Evolutionary conservation across 2,329 filamentous ascomycete species (phyloP).

Genomic region (Juglanconis oblonga): DNA sequence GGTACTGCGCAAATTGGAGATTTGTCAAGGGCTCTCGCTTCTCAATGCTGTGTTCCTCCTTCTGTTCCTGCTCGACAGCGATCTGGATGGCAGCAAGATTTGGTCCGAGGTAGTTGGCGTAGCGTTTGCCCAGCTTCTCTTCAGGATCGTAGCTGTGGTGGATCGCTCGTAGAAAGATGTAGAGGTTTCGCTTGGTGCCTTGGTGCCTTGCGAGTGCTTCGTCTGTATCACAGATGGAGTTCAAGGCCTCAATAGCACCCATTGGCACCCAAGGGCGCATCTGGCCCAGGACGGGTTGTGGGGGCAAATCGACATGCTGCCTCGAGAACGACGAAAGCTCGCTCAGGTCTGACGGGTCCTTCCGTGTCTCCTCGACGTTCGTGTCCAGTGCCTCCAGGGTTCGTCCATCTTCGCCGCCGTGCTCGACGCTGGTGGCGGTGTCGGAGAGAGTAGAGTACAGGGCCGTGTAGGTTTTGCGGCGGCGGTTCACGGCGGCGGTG

Average conservation of each 20-base stretch:
- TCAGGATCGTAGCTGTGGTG: slow-evolving; percentile 8
- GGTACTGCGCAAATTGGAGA: slow-evolving; percentile 20
- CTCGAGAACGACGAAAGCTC: neutral
- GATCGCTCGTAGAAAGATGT: slow-evolving; percentile 6
- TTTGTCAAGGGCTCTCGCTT: slow-evolving; percentile 22
- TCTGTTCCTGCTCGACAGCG: slow-evolving; percentile 5
- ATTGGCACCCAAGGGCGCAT: neutral
- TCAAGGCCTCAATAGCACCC: slow-evolving; percentile 13
- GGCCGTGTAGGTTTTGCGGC: slow-evolving; percentile 59
- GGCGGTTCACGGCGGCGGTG: slow-evolving; percentile 37
- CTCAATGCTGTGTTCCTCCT: neutral
- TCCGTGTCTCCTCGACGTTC: slow-evolving; percentile 54
- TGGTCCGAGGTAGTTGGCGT: neutral
- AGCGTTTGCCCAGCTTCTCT: neutral
- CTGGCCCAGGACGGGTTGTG: neutral
- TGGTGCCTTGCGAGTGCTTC: slow-evolving; percentile 11
- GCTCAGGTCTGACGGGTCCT: slow-evolving; percentile 38
- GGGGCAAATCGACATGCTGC: neutral
- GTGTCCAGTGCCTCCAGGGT: slow-evolving; percentile 56
- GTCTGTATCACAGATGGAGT: slow-evolving; percentile 20
- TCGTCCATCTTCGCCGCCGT: slow-evolving; percentile 54
- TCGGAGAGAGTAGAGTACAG: slow-evolving; percentile 67
- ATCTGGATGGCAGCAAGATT: slow-evolving; percentile 6
- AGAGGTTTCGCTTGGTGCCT: neutral
- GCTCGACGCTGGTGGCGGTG: slow-evolving; percentile 62